phyloP scores from a whole-genome alignment of 352 stramenopile species.

The Phytopythium delawarense region DNA sequence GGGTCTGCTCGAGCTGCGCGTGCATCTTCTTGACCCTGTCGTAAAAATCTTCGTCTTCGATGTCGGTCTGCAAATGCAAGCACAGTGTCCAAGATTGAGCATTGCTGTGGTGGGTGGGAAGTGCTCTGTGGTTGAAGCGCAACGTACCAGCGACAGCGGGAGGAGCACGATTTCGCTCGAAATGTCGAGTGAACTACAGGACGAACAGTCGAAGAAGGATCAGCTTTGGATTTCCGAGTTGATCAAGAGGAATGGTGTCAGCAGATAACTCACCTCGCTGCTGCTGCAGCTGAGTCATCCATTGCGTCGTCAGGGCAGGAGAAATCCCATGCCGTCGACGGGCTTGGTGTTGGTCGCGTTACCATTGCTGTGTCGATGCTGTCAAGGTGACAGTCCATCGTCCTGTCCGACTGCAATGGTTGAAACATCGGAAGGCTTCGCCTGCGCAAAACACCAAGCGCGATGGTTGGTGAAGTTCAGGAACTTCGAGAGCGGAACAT shows the following conservation, averaged over 20 bases:
- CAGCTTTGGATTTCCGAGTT: neutral
- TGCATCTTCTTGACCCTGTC: conserved; percentile 3
- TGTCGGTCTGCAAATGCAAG: neutral
- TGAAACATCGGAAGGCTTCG: neutral
- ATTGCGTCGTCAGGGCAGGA: neutral
- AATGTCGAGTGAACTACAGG: neutral
- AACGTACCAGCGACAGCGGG: neutral
- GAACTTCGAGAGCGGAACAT: neutral
- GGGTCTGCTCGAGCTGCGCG: neutral
- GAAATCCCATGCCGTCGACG: neutral
- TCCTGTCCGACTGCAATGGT: neutral
- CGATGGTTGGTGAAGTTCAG: neutral
- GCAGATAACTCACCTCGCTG: neutral
- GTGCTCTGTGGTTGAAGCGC: neutral
- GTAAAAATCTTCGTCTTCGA: conserved; percentile 4
- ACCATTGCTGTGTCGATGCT: neutral
- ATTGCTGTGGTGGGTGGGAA: neutral
- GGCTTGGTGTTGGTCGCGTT: neutral
- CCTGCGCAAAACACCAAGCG: neutral
- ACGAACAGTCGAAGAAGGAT: neutral
- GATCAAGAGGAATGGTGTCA: neutral
- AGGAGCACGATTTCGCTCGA: conserved; percentile 2
- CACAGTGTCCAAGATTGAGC: neutral
- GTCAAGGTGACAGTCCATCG: neutral
- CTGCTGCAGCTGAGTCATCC: neutral